Conservation (phyloP, 78 protist species). For the Parvularia atlantis region DNA sequence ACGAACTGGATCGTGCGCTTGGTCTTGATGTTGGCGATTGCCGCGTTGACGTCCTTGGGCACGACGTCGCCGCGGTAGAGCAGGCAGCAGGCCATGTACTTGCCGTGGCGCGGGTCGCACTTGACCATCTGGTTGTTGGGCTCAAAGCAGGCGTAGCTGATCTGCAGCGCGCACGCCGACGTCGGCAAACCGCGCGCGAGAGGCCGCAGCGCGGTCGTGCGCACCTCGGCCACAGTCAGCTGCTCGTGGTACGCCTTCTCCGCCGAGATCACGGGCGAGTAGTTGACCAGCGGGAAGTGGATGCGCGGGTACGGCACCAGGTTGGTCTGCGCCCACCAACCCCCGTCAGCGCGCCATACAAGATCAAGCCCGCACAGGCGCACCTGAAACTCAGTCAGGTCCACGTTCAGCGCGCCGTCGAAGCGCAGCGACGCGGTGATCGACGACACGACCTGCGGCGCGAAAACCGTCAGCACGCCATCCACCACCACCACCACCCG, state of each 20-base stretch:
- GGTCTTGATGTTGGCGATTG: slow-evolving; percentile 96
- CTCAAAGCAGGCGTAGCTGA: slow-evolving; percentile 93
- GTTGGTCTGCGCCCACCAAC: too few relatives aligned
- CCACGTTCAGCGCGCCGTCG: slow-evolving; percentile 97
- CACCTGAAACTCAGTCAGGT: slow-evolving; percentile 96
- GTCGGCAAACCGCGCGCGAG: too few relatives aligned
- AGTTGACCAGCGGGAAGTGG: slow-evolving; percentile 87
- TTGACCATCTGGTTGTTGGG: slow-evolving; percentile 94
- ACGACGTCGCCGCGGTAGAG: slow-evolving; percentile 98
- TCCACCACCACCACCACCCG: too few relatives aligned
- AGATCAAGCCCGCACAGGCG: too few relatives aligned
- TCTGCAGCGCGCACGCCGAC: too few relatives aligned
- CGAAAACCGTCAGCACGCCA: too few relatives aligned
- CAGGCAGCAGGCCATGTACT: slow-evolving; percentile 98
- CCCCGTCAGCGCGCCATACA: too few relatives aligned
- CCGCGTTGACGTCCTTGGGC: slow-evolving; percentile 96
- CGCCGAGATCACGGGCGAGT: slow-evolving; percentile 94
- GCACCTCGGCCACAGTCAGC: slow-evolving; percentile 90
- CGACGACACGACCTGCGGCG: slow-evolving; percentile 88
- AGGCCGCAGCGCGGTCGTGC: too few relatives aligned
- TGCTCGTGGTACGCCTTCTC: slow-evolving; percentile 97
- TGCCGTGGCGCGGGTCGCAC: slow-evolving; percentile 98
- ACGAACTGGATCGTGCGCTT: slow-evolving; percentile 94
- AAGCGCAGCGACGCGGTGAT: slow-evolving; percentile 97
- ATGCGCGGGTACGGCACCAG: slow-evolving; percentile 96